These are phyloP conservation scores for Hemisphaericaspora nanyangensis DNA, from an alignment of 805 yeast genomes.

Conservation along the genomic window DNA sequence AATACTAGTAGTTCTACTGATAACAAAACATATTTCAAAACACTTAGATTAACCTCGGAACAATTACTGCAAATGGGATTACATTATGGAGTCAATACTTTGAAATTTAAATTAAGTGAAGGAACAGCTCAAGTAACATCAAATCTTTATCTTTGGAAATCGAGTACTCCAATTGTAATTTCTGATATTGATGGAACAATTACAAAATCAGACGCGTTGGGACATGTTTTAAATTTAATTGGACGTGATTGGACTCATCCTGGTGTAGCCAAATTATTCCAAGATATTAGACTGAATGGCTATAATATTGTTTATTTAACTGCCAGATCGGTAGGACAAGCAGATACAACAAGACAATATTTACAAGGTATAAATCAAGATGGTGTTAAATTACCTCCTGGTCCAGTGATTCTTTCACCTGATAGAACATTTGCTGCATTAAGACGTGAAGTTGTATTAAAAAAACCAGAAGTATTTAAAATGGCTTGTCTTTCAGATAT, in stretches of 20 bases:
- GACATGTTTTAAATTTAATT: slow-evolving; percentile 88
- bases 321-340: slow-evolving; percentile 93
- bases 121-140: slow-evolving; percentile 77
- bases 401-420: slow-evolving; percentile 93
- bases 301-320: slow-evolving; percentile 92
- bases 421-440: slow-evolving; percentile 96
- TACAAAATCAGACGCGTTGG: slow-evolving; percentile 95
- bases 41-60: slow-evolving; percentile 86
- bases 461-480: slow-evolving; percentile 97
- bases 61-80: slow-evolving; percentile 73
- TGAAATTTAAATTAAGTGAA: slow-evolving; percentile 75
- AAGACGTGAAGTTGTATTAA: slow-evolving; percentile 83
- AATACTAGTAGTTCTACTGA: slow-evolving; percentile 2
- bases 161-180: slow-evolving; percentile 83
- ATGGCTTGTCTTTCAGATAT: slow-evolving; percentile 95
- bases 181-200: slow-evolving; percentile 98
- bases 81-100: slow-evolving; percentile 72
- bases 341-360: slow-evolving; percentile 86
- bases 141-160: slow-evolving; percentile 78
- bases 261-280: slow-evolving; percentile 89
- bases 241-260: slow-evolving; percentile 98
- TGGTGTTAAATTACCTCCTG: slow-evolving; percentile 69
- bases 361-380: slow-evolving; percentile 71
- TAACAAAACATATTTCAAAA: slow-evolving; percentile 63
- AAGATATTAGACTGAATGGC: slow-evolving; percentile 84